Percentiles rank a stretch among this genome's conserved stretches.
Conservation (phyloP, 306 rosid species). For the cucumber (Cucumis sativus) region Cucumber_9930_V3 NC_026656.2:16786001-16786500, state of each 20-base stretch:
- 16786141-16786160: conserved; percentile 53
- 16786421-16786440: no score
- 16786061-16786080: conserved; percentile 81
- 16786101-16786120: conserved; percentile 87
- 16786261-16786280: conserved; percentile 68
- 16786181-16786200: conserved; percentile 48
- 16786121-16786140: conserved; percentile 57
- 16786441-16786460: no score
- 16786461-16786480: no score
- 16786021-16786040: conserved; percentile 73
- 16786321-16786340: no score
- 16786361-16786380: no score
- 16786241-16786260: conserved; percentile 65
- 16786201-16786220: conserved; percentile 53
- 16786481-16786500: no score
- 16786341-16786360: no score
- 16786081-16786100: conserved; percentile 54
- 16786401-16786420: no score
- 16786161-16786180: conserved; percentile 53
- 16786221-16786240: conserved; percentile 71
- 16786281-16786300: not conserved
- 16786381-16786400: no score
- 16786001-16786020: conserved; percentile 48
- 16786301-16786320: no score
- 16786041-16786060: conserved; percentile 60